These are phyloP conservation scores for Aspergillus sclerotioniger DNA, from an alignment of 495 filamentous ascomycete species.

Conservation along the genomic window DNA sequence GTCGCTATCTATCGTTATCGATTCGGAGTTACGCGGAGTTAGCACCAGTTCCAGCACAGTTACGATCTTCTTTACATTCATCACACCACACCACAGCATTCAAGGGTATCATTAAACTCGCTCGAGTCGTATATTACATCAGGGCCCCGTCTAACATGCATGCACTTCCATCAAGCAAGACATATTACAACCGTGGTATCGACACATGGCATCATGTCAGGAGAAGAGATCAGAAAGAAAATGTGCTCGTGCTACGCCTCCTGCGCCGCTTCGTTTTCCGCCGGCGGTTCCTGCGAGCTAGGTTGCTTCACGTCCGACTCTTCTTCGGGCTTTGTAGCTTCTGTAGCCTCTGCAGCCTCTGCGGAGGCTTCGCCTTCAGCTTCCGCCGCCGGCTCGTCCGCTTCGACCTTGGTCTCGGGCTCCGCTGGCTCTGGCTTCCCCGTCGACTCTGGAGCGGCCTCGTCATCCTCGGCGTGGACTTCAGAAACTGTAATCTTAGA, in stretches of 20 bases:
- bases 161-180: conserved; percentile 17
- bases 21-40: conserved; percentile 10
- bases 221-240: conserved; percentile 5
- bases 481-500: conserved; percentile 25
- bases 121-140: conserved; percentile 33
- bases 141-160: conserved; percentile 10
- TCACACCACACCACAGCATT: conserved; percentile 12
- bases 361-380: neutral
- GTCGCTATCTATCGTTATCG: conserved; percentile 1
- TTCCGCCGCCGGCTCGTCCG: conserved; percentile 7
- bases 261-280: conserved; percentile 14
- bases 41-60: neutral
- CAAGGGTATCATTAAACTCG: conserved; percentile 43
- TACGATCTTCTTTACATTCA: neutral
- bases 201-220: conserved; percentile 14
- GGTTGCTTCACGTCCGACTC: conserved; percentile 10
- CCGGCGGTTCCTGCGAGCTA: conserved; percentile 13
- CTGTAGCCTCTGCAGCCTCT: conserved; percentile 3
- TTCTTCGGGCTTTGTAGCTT: neutral
- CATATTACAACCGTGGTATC: conserved; percentile 25
- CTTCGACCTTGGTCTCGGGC: conserved; percentile 1
- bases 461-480: conserved; percentile 15
- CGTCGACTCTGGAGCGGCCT: conserved; percentile 5
- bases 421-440: neutral
- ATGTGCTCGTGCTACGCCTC: conserved; percentile 13